Conservation (phyloP, 768 basidiomycete species). For the Kockovaella imperatae region DNA sequence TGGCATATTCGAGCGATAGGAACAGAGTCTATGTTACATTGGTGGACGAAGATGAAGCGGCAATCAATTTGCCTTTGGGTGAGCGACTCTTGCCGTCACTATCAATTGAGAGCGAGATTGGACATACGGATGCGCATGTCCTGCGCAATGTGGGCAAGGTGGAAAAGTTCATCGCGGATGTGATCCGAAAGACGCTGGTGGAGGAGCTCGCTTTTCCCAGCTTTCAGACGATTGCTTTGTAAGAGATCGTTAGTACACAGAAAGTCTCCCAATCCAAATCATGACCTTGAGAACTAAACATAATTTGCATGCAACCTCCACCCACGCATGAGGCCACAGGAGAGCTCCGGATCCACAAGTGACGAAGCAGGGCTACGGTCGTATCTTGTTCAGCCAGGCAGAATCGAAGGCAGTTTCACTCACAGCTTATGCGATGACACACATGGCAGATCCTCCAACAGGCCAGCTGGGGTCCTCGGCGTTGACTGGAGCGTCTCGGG, state of each 20-base stretch:
- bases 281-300: too few species aligned
- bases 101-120: conserved; percentile 92
- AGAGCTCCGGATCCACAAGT: too few species aligned
- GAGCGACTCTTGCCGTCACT: conserved; percentile 77
- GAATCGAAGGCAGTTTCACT: too few species aligned
- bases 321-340: too few species aligned
- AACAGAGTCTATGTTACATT: conserved; percentile 78
- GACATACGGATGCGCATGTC: conserved; percentile 84
- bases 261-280: background rate
- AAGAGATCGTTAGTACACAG: conserved; percentile 8
- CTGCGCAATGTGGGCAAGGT: conserved; percentile 74
- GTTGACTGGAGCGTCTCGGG: conserved; percentile 10
- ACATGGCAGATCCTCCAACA: conserved; percentile 1
- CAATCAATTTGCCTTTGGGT: conserved; percentile 39
- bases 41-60: conserved; percentile 56
- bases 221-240: conserved; percentile 62
- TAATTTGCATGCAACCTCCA: too few species aligned
- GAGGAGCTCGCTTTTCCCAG: conserved; percentile 96
- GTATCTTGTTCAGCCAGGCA: too few species aligned
- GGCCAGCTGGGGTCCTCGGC: conserved; percentile 3
- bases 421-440: conserved; percentile 6
- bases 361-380: too few species aligned
- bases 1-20: conserved; percentile 82
- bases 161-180: conserved; percentile 89
- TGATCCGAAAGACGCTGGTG: conserved; percentile 92